Percentiles rank a stretch among this genome's conserved stretches.
Conservation (phyloP, 2,329 filamentous ascomycete species). For the Diplodia intermedia region DNA sequence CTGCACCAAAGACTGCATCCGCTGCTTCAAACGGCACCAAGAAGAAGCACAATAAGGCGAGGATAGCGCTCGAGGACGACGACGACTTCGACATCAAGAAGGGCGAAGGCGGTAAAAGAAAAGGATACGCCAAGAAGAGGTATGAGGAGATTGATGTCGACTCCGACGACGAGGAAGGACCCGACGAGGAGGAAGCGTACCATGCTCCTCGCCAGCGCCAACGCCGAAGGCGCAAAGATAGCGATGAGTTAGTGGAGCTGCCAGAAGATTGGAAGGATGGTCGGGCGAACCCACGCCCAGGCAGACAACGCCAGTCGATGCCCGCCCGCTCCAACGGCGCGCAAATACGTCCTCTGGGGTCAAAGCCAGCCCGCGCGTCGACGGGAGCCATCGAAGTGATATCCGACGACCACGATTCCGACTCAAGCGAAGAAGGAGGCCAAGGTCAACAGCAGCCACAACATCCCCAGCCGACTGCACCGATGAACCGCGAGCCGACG, state of each 20-base stretch:
- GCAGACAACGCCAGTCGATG: slow-evolving; percentile 41
- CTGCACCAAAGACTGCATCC: slow-evolving; percentile 36
- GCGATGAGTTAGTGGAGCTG: slow-evolving; percentile 50
- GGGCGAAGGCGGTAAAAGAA: slow-evolving; percentile 25
- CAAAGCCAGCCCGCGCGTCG: slow-evolving; percentile 39
- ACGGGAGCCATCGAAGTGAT: slow-evolving; percentile 42
- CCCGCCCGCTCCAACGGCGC: slow-evolving; percentile 38
- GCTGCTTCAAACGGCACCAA: slow-evolving; percentile 36
- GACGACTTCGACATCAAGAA: slow-evolving; percentile 48
- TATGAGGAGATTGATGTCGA: slow-evolving; percentile 57
- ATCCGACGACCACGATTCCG: slow-evolving; percentile 43
- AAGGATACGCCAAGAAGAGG: slow-evolving; percentile 34
- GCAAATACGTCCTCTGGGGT: slow-evolving; percentile 40
- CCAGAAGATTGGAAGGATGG: slow-evolving; percentile 52
- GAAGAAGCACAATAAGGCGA: slow-evolving; percentile 46
- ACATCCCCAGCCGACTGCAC: not conserved
- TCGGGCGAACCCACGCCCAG: slow-evolving; percentile 32
- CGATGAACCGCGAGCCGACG: slow-evolving; percentile 36
- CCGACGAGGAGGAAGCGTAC: slow-evolving; percentile 42
- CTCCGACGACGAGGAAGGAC: slow-evolving; percentile 52
- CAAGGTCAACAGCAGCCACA: not conserved
- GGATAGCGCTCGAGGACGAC: slow-evolving; percentile 50
- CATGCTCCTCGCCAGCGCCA: slow-evolving; percentile 27
- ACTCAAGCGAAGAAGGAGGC: slow-evolving; percentile 30
- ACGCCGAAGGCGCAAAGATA: slow-evolving; percentile 8